These are phyloP conservation scores for Fusarium palustre DNA, from an alignment of 2,329 filamentous ascomycete genomes.

Conservation along the genomic window DNA sequence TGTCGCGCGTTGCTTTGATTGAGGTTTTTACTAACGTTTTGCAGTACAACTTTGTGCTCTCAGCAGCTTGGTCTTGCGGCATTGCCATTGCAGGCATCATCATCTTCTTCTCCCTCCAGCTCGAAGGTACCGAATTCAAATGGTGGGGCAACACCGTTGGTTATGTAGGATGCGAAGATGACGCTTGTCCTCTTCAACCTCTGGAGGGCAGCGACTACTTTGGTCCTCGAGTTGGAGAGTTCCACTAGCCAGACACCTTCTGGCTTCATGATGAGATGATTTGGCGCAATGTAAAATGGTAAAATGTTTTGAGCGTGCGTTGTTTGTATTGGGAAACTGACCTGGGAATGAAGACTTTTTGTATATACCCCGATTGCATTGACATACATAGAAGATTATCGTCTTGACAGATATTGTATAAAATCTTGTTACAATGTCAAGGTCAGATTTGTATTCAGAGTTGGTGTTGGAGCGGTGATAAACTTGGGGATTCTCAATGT, in stretches of 20 bases:
- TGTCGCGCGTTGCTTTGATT: accelerated
- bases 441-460: not conserved
- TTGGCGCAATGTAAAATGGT: slow-evolving; percentile 39
- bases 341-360: slow-evolving; percentile 36
- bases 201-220: slow-evolving; percentile 54
- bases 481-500: not conserved
- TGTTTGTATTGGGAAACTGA: slow-evolving; percentile 40
- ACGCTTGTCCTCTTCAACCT: slow-evolving; percentile 53
- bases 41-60: slow-evolving; percentile 66
- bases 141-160: slow-evolving; percentile 64
- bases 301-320: slow-evolving; percentile 41
- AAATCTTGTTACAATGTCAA: slow-evolving; percentile 20
- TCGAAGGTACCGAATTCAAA: slow-evolving; percentile 55
- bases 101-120: slow-evolving; percentile 66
- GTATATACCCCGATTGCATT: slow-evolving; percentile 47
- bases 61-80: slow-evolving; percentile 62
- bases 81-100: slow-evolving; percentile 64
- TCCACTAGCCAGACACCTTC: slow-evolving; percentile 35
- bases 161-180: slow-evolving; percentile 57
- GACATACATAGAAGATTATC: slow-evolving; percentile 40
- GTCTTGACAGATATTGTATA: slow-evolving; percentile 35
- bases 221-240: slow-evolving; percentile 56
- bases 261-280: slow-evolving; percentile 37
- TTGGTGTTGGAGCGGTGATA: not conserved
- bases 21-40: slow-evolving; percentile 1